Evolutionary conservation across 139 green algal genomes (phyloP).

Genomic region (Chara braunii): DNA sequence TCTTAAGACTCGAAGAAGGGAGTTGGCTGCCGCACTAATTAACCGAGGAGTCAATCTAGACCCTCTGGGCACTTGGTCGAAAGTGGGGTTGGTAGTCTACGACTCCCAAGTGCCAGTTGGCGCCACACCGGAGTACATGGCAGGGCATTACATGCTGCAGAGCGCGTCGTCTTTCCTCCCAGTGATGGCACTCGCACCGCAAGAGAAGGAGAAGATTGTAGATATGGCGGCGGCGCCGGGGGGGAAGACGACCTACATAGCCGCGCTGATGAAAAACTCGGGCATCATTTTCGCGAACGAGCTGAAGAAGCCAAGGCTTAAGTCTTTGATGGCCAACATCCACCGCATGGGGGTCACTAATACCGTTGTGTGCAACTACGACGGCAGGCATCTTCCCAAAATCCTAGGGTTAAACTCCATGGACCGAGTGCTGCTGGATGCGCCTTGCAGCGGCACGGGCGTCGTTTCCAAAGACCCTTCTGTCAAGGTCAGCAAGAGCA

Average conservation of each 20-base stretch:
- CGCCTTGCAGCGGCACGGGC: constrained; percentile 94
- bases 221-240: constrained; percentile 96
- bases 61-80: constrained; percentile 91
- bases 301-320: constrained; percentile 83
- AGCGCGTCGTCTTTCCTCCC: constrained; percentile 87
- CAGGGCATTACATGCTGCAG: constrained; percentile 94
- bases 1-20: constrained; percentile 75
- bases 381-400: constrained; percentile 62
- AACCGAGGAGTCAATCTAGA: constrained; percentile 95
- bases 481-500: constrained; percentile 82
- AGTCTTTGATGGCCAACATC: constrained; percentile 83
- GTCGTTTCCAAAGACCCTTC: constrained; percentile 89
- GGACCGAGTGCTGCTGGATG: constrained; percentile 94
- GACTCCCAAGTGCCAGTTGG: constrained; percentile 89
- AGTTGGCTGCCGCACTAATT: constrained; percentile 91
- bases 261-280: constrained; percentile 91
- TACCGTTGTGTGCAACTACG: constrained; percentile 86
- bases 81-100: constrained; percentile 94
- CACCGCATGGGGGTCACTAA: constrained; percentile 94
- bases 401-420: constrained; percentile 71
- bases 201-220: constrained; percentile 64
- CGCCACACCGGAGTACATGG: constrained; percentile 99
- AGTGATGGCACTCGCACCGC: constrained; percentile 90
- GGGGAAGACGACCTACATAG: constrained; percentile 96
- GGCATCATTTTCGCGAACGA: constrained; percentile 94